phyloP scores from a whole-genome alignment of 2,329 filamentous ascomycete species.

The Pseudogymnoascus sp. region DNA sequence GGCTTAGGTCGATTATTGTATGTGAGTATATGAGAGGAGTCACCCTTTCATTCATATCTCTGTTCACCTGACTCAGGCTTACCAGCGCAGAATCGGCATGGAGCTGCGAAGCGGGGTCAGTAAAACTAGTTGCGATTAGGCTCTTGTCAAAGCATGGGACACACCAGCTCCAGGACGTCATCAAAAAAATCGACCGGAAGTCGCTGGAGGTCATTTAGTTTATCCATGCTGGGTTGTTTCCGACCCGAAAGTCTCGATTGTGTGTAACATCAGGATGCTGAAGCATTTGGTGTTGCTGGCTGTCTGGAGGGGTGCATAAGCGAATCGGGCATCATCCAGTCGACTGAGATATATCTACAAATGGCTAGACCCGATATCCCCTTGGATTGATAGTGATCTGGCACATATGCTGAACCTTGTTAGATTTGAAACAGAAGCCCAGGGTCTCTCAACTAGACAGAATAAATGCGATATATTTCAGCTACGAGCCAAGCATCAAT shows the following conservation, averaged over 20 bases:
- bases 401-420: background rate
- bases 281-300: background rate
- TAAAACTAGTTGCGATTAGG: background rate
- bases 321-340: background rate
- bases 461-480: background rate
- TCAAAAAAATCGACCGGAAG: background rate
- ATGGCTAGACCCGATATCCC: background rate
- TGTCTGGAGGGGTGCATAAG: background rate
- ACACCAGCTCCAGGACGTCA: background rate
- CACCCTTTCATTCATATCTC: background rate
- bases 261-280: background rate
- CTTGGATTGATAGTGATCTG: background rate
- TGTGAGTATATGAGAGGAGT: background rate
- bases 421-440: background rate
- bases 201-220: background rate
- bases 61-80: background rate
- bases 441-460: background rate
- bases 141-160: background rate
- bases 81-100: background rate
- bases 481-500: background rate
- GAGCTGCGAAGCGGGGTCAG: background rate
- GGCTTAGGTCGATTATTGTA: background rate
- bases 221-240: background rate
- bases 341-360: background rate
- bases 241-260: background rate